A percentile compares a stretch with the other conserved stretches of the same genome.
These are phyloP conservation scores for Xylaria flabelliformis DNA, from an alignment of 495 filamentous ascomycete species.

Conservation along the genomic window DNA sequence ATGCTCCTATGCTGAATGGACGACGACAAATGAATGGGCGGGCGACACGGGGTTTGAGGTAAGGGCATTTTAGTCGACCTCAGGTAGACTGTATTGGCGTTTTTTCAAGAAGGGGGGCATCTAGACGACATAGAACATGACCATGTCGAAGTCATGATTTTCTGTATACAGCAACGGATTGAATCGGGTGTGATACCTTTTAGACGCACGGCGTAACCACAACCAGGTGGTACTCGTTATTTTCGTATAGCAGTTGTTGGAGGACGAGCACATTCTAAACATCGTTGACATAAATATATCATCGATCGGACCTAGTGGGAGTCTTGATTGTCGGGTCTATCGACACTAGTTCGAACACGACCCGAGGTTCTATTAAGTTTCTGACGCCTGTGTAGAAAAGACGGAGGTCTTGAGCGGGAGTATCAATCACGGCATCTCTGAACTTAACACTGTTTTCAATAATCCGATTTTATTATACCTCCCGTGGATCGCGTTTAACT, in stretches of 20 bases:
- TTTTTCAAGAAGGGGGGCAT: background rate
- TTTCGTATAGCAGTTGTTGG: background rate
- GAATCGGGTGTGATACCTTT: background rate
- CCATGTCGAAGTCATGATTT: slow-evolving; percentile 26
- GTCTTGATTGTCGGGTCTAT: background rate
- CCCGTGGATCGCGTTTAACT: background rate
- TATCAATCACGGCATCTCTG: background rate
- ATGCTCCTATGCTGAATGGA: slow-evolving; percentile 30
- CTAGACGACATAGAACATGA: slow-evolving; percentile 25
- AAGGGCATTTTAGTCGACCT: slow-evolving; percentile 10
- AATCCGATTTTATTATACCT: background rate
- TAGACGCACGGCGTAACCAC: slow-evolving; percentile 19
- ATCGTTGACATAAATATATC: background rate
- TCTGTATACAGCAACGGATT: slow-evolving; percentile 30
- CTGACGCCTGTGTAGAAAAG: background rate
- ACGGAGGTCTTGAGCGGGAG: background rate
- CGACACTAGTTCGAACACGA: background rate
- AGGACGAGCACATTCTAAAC: background rate
- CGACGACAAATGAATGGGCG: slow-evolving; percentile 40
- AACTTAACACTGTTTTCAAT: background rate
- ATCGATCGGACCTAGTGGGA: background rate
- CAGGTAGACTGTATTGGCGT: background rate
- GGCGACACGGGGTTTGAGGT: slow-evolving; percentile 30
- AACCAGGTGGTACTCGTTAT: background rate
- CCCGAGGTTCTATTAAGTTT: background rate